A percentile compares a stretch with the other conserved stretches of the same genome.
Conservation (phyloP, 2,329 filamentous ascomycete species). For the Exserohilum turcica region DNA sequence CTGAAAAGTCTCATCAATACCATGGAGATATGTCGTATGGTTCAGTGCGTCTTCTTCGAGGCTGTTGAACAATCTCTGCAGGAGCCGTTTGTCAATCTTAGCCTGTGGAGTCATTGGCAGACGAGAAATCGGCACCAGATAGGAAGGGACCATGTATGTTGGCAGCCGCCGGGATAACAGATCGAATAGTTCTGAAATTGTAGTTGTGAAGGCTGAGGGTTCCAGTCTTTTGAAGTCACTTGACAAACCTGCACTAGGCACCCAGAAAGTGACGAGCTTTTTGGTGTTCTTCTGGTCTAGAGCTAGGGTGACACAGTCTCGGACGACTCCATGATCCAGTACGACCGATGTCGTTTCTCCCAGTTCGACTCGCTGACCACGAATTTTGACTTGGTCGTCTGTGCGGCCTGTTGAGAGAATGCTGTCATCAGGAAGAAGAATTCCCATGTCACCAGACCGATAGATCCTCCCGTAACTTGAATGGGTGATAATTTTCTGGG, state of each 20-base stretch:
- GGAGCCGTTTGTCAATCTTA: slow-evolving; percentile 68
- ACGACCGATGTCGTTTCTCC: slow-evolving; percentile 73
- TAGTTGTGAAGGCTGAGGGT: slow-evolving; percentile 36
- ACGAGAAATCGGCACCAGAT: slow-evolving; percentile 69
- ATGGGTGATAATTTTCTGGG: slow-evolving; percentile 71
- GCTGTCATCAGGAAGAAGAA: slow-evolving; percentile 76
- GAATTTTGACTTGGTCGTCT: slow-evolving; percentile 81
- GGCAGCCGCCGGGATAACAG: slow-evolving; percentile 64
- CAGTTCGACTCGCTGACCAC: slow-evolving; percentile 79
- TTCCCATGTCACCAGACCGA: slow-evolving; percentile 79
- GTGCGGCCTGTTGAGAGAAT: slow-evolving; percentile 73
- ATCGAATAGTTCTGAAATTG: slow-evolving; percentile 56
- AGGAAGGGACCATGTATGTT: slow-evolving; percentile 78
- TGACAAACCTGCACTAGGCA: slow-evolving; percentile 48
- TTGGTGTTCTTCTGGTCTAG: slow-evolving; percentile 57
- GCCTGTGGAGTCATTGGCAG: slow-evolving; percentile 76
- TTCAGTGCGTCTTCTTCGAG: slow-evolving; percentile 57
- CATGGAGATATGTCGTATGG: slow-evolving; percentile 39
- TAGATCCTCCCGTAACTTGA: slow-evolving; percentile 74
- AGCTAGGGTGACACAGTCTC: slow-evolving; percentile 69
- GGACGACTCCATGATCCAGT: slow-evolving; percentile 57
- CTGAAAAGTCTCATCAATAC: slow-evolving; percentile 44
- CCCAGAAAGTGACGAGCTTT: slow-evolving; percentile 70
- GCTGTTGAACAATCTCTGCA: slow-evolving; percentile 57
- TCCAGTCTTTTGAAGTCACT: slow-evolving; percentile 48